Percentiles rank a stretch among this genome's conserved stretches.
Conservation (phyloP, 805 yeast genomes). For the Torulaspora franciscae region DNA sequence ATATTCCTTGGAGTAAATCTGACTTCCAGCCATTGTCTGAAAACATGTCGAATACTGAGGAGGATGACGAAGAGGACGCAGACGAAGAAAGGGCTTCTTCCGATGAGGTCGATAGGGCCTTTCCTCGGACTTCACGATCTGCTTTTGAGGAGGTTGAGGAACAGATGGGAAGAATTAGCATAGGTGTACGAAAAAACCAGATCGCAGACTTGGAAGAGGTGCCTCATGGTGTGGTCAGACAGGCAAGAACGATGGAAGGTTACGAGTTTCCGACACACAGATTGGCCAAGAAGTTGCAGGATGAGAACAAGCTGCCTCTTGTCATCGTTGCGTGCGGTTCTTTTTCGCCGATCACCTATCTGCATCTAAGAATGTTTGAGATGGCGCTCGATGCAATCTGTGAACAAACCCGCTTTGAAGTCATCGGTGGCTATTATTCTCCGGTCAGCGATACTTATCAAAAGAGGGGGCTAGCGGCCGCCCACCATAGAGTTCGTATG, state of each 20-base stretch:
- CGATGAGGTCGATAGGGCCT: conserved; percentile 10
- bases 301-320: conserved; percentile 76
- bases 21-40: conserved; percentile 54
- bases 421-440: conserved; percentile 91
- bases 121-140: conserved; percentile 9
- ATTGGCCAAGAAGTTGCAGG: conserved; percentile 61
- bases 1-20: conserved; percentile 52
- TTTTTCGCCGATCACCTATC: conserved; percentile 90
- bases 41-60: conserved; percentile 44
- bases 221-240: conserved; percentile 89
- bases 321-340: conserved; percentile 98
- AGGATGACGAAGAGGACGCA: conserved; percentile 34
- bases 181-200: conserved; percentile 45
- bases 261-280: conserved; percentile 88
- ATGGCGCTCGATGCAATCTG: conserved; percentile 94
- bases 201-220: conserved; percentile 96
- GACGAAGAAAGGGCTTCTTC: conserved; percentile 12
- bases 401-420: conserved; percentile 91
- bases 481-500: conserved; percentile 92
- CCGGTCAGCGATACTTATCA: conserved; percentile 92
- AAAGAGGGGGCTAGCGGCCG: conserved; percentile 86
- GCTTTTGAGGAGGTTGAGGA: conserved; percentile 9
- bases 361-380: conserved; percentile 95
- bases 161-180: conserved; percentile 18
- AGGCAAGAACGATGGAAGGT: conserved; percentile 62